Evolutionary conservation across 2,329 filamentous ascomycete species (phyloP), one percentile per base, ranked within the genome.

Genomic region (Epichloe amarillans): DNA sequence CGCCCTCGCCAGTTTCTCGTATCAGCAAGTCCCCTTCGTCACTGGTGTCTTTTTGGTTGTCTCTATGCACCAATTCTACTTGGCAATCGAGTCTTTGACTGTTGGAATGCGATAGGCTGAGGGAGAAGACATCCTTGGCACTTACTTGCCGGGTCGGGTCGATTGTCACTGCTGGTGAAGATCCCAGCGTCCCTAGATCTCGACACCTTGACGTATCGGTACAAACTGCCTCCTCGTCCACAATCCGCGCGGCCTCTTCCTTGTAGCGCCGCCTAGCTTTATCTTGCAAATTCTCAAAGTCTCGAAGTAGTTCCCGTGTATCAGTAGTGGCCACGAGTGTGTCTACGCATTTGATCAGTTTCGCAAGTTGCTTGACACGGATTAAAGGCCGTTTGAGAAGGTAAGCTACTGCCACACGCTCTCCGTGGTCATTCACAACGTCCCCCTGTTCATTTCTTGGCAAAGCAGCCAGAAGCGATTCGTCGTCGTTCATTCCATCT

Each of bases 321-420:
- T 69, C 64, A 56, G 70, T 73, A 45, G 70, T 80, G 50, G 65
- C 77, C 57, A 70, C 62, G 14, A 80, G 68, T 17, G 75, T 71
- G 58, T 81, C 76, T 48, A 84, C 76, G 54, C 80, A 77, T 66
- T 85, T 88, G 60, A 95, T 80, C 38, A 88, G 84, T 65, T 90
- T 95, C 42, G 83, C 75, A 54, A 98, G 79, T 66, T 90, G 87
- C 65, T 95, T 96, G 54, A 96, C 72, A 45, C 93, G 80, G 21
- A 95, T 82, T 41, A 98, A 69, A 1, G 93, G 93, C 50, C 91
- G 76, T 68, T 95, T 96, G 49, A 98, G 73, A 44, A 98, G 74
- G 66, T 93, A 94, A 7, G 90, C 90, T 46, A 98, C 93, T 63
- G 97, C 93, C 8, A 96, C 89, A 48, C 88, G 82, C 64, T 96